Percentiles rank a stretch among this genome's conserved stretches.
Evolutionary conservation across 257 asterid species (phyloP).

Genomic region (Vinca minor): DNA sequence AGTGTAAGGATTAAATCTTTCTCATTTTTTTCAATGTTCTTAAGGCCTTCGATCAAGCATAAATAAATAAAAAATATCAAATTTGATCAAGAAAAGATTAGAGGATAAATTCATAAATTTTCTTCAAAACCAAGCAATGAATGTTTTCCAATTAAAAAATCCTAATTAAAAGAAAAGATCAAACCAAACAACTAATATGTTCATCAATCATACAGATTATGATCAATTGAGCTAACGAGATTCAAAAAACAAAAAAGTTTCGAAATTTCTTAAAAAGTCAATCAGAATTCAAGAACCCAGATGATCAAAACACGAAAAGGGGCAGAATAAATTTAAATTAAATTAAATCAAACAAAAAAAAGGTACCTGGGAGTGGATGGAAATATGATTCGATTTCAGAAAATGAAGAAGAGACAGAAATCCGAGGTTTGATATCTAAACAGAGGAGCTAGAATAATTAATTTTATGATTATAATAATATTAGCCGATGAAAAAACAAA

Average conservation of each 20-base stretch:
- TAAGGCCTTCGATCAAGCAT: neutral
- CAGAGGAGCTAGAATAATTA: too few relatives aligned
- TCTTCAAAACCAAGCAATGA: too few relatives aligned
- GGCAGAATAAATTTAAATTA: neutral
- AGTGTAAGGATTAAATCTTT: constrained; percentile 1
- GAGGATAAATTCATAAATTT: too few relatives aligned
- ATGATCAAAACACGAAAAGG: neutral
- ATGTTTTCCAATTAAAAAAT: neutral
- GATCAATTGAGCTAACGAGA: constrained; percentile 4
- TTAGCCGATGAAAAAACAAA: too few relatives aligned
- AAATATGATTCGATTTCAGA: constrained; percentile 16
- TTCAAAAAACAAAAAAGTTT: neutral
- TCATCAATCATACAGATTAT: too few relatives aligned
- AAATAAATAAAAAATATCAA: neutral
- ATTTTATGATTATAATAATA: neutral
- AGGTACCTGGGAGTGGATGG: constrained; percentile 3
- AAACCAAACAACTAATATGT: neutral
- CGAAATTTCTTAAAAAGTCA: neutral
- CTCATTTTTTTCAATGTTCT: neutral
- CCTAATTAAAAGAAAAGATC: constrained; percentile 3
- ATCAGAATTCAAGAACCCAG: neutral
- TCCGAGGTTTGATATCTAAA: constrained; percentile 34
- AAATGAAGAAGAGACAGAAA: constrained; percentile 22
- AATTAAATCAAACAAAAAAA: neutral
- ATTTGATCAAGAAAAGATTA: neutral